phyloP scores from a whole-genome alignment of 192 early-diverging fungal species.

The Mortierella hygrophila region DNA sequence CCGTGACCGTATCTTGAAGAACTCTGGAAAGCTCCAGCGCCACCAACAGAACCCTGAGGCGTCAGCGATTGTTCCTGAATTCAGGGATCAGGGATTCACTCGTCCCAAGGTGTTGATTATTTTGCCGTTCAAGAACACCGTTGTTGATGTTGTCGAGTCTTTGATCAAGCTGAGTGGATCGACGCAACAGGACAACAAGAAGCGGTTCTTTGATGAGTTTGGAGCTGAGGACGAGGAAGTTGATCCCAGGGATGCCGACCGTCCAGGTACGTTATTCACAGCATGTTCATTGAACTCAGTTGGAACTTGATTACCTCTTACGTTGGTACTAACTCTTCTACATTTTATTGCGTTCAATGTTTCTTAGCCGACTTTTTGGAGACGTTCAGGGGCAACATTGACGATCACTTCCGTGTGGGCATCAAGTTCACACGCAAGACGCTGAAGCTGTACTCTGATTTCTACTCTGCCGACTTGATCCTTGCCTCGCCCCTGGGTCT shows the following conservation, averaged over 20 bases:
- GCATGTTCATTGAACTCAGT: not conserved
- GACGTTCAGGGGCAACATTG: slow-evolving; percentile 95
- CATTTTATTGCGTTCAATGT: not conserved
- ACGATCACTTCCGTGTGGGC: slow-evolving; percentile 95
- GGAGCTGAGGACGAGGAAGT: slow-evolving; percentile 72
- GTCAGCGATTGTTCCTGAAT: slow-evolving; percentile 66
- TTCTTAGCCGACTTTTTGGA: slow-evolving; percentile 76
- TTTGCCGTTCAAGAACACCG: slow-evolving; percentile 87
- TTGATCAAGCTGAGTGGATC: slow-evolving; percentile 83
- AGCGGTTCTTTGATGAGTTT: slow-evolving; percentile 87
- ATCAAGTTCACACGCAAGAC: slow-evolving; percentile 90
- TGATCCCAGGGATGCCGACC: slow-evolving; percentile 66
- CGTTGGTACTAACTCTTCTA: not conserved
- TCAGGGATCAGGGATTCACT: slow-evolving; percentile 96
- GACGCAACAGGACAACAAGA: slow-evolving; percentile 90
- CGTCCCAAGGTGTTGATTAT: slow-evolving; percentile 93
- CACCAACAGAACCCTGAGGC: slow-evolving; percentile 59
- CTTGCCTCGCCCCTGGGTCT: slow-evolving; percentile 94
- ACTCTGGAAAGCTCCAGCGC: slow-evolving; percentile 79
- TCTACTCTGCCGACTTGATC: slow-evolving; percentile 93
- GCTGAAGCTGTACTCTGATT: slow-evolving; percentile 88
- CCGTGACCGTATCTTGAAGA: slow-evolving; percentile 82
- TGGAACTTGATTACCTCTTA: not conserved
- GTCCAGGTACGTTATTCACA: slow-evolving; percentile 58
- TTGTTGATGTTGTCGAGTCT: slow-evolving; percentile 81